Conservation (phyloP, 441 rosid genomes). For the Pelargonium fulgidum region DNA sequence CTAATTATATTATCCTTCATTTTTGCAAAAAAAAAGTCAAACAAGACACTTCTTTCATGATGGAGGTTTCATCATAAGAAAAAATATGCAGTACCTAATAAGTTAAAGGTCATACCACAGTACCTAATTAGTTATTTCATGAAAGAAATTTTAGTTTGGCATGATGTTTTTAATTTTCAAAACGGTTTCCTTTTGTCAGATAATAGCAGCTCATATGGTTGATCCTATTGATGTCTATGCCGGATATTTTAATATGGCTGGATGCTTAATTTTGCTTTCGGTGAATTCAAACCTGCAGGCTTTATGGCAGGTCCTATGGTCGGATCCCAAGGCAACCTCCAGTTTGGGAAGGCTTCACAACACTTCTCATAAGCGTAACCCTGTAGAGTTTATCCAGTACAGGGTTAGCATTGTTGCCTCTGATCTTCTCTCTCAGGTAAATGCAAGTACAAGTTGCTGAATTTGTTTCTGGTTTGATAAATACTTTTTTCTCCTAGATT, state of each 20-base stretch:
- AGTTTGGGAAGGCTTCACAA: constrained; percentile 41
- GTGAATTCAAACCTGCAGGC: constrained; percentile 40
- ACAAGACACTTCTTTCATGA: no score
- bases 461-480: constrained; percentile 10
- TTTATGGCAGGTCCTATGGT: constrained; percentile 92
- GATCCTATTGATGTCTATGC: not conserved
- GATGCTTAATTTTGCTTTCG: not conserved
- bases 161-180: constrained; percentile 10
- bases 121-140: constrained; percentile 10
- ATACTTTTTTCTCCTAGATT: not conserved
- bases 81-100: constrained; percentile 5
- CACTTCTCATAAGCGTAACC: constrained; percentile 39
- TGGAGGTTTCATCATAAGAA: not conserved
- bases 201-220: not conserved
- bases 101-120: no score
- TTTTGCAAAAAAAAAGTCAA: no score
- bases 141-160: constrained; percentile 5
- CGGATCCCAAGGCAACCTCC: constrained; percentile 49
- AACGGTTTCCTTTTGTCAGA: not conserved
- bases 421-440: constrained; percentile 92
- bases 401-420: constrained; percentile 72
- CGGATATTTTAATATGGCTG: not conserved
- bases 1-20: no score
- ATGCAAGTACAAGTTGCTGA: constrained; percentile 17
- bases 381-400: constrained; percentile 52